Percentiles rank a stretch among this genome's conserved stretches.
phyloP scores from a whole-genome alignment of 345 rosid species.

The Ricinus communis region DNA sequence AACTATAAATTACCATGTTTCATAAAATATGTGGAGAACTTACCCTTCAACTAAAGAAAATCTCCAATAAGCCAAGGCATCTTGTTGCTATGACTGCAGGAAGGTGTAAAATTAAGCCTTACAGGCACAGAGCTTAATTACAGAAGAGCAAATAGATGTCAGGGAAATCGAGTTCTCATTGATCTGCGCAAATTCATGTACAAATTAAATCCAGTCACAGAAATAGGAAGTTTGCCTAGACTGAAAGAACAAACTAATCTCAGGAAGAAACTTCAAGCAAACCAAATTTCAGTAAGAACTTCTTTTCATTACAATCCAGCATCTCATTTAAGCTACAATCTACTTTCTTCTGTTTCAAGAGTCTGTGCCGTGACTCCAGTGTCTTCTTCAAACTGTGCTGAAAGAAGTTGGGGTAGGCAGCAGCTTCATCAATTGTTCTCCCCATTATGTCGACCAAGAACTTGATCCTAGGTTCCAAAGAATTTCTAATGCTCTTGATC shows the following conservation, averaged over 20 bases:
- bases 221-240: constrained; percentile 16
- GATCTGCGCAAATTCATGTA: constrained; percentile 13
- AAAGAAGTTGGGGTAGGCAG: constrained; percentile 59
- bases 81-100: neutral
- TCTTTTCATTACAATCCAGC: constrained; percentile 65
- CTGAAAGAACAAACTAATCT: constrained; percentile 22
- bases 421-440: constrained; percentile 59
- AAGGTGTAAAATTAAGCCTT: neutral
- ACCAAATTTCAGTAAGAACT: constrained; percentile 55
- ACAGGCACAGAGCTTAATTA: neutral
- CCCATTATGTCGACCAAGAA: constrained; percentile 74
- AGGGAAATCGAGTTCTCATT: constrained; percentile 18
- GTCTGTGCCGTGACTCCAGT: constrained; percentile 53
- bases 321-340: constrained; percentile 68
- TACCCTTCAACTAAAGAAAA: neutral
- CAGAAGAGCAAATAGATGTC: neutral
- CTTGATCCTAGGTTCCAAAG: constrained; percentile 65
- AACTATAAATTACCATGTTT: neutral
- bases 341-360: constrained; percentile 52
- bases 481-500: constrained; percentile 64
- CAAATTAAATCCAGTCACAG: constrained; percentile 16
- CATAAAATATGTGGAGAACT: neutral
- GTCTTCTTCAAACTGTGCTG: constrained; percentile 71
- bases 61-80: neutral
- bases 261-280: constrained; percentile 35